Evolutionary conservation across 768 basidiomycete species (phyloP).

Genomic region (Termitomyces sp.): DNA sequence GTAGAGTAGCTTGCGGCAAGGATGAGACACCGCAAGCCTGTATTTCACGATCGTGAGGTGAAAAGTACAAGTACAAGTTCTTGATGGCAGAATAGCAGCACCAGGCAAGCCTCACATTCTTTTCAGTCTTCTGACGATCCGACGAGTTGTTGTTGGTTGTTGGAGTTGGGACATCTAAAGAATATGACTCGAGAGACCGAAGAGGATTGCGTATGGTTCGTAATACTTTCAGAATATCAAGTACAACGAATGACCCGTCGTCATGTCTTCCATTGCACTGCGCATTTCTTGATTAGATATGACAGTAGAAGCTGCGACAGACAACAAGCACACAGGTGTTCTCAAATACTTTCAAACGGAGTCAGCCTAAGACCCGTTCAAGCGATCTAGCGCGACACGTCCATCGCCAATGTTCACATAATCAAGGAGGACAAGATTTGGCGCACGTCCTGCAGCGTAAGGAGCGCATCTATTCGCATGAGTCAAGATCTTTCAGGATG

Average conservation of each 20-base stretch:
- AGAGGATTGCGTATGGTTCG: background rate
- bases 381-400: slow-evolving; percentile 29
- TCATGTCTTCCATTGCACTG: background rate
- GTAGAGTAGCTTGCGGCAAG: background rate
- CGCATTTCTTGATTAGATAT: background rate
- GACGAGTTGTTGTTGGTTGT: background rate
- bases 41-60: background rate
- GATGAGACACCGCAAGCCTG: too few relatives aligned
- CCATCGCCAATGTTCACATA: slow-evolving; percentile 40
- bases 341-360: background rate
- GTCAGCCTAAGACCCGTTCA: slow-evolving; percentile 27
- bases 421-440: slow-evolving; percentile 46
- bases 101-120: too few relatives aligned
- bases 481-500: slow-evolving; percentile 25
- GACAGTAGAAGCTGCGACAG: background rate
- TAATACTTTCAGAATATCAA: background rate
- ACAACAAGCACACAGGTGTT: background rate
- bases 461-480: slow-evolving; percentile 38
- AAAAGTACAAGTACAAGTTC: background rate
- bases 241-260: background rate
- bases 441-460: slow-evolving; percentile 31
- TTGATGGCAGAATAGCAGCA: background rate
- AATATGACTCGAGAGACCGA: background rate
- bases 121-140: background rate
- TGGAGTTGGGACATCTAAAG: background rate